phyloP scores from a whole-genome alignment of 2,329 filamentous ascomycete genomes.

The Ceratocystis eucalypticola region DNA sequence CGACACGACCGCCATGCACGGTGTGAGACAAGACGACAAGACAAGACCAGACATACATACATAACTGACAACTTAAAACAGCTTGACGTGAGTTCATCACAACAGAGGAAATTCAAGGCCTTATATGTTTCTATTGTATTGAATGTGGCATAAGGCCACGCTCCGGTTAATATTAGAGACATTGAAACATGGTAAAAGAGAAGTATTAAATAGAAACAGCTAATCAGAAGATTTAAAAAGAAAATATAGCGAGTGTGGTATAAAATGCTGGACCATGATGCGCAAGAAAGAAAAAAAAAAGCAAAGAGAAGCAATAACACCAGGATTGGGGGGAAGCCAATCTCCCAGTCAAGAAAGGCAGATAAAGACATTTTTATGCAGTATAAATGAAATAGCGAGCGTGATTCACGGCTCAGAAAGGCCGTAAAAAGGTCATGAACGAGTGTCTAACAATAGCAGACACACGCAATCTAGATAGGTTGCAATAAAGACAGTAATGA shows the following conservation, averaged over 20 bases:
- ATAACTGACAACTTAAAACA: no score
- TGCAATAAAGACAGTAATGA: conserved; percentile 1
- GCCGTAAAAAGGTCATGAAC: background rate
- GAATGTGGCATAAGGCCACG: background rate
- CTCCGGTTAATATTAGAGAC: background rate
- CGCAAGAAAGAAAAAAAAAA: background rate
- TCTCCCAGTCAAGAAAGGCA: background rate
- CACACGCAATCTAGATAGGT: conserved; percentile 4
- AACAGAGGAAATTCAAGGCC: background rate
- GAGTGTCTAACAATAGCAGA: background rate
- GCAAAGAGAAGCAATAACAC: background rate
- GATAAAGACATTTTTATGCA: background rate
- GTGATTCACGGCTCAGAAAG: background rate
- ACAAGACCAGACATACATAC: background rate
- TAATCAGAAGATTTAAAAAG: background rate
- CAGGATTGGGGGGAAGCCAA: background rate
- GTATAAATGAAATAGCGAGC: background rate
- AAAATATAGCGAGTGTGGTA: background rate
- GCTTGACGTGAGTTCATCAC: no score
- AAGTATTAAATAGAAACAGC: background rate
- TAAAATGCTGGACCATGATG: conserved; percentile 1
- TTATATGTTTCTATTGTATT: background rate
- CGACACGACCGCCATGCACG: background rate
- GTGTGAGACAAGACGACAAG: background rate
- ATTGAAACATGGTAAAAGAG: background rate